Base-by-base conservation (phyloP, 2,329 filamentous ascomycete genomes). In the Fusarium sp. region DNA sequence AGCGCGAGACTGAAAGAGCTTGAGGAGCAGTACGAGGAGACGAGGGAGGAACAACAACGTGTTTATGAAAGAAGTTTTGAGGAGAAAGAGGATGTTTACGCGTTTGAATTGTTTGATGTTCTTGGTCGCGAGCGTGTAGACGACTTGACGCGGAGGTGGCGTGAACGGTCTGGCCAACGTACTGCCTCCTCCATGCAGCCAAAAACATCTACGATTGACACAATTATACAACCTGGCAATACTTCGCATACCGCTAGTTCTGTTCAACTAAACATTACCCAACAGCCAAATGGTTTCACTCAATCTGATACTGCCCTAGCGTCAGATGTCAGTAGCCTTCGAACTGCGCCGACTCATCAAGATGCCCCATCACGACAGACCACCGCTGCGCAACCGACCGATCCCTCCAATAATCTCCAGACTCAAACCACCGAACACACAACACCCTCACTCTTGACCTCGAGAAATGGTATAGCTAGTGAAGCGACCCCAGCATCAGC, bases 201-300 rank as follows among this genome's bases (percentile, higher is more conserved):
- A 36, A 9, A 11, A 9, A 10, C 34, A 10, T n/a, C n/a, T 19
- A 36, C 9, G 7, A 10, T 17, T 10, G 17, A 10, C 8, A 7
- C 34, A n/a, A n/a, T 4, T 19, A 9, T 10, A 6, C 34, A 10
- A 7, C n/a, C 34, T n/a, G 8, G 5, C 7, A 36, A 4, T 10
- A 19, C 34, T 6, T 19, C 34, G 17, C 34, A n/a, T 7, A 2
- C 34, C 4, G 5, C 4, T 36, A 4, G 7, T n/a, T 5, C 7
- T n/a, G 1, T 9, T 8, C 17, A 3, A 1, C 8, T 8, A n/a
- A n/a, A 36, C 9, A 19, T 2, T 9, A 9, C 34, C 9, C 17
- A 17, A 36, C 34, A 36, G 17, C 9, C 4, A n/a, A 10, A 9
- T 36, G 10, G 17, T n/a, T 6, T 14, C 2, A 14, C 28, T 7